These are phyloP conservation scores for Suillus plorans DNA, from an alignment of 768 basidiomycete genomes.

Conservation along the genomic window DNA sequence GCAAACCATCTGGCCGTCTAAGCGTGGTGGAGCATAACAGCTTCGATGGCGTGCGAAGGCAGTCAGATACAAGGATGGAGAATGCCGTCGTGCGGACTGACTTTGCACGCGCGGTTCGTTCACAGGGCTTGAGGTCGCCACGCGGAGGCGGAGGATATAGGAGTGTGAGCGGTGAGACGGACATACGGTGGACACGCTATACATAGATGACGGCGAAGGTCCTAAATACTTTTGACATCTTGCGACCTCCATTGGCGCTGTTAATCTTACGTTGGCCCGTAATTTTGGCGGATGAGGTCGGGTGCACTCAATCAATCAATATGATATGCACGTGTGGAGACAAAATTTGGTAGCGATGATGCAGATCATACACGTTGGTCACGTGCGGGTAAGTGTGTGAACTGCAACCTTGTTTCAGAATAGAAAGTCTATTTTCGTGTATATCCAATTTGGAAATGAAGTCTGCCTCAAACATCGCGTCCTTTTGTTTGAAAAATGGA, in stretches of 20 bases:
- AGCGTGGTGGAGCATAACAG: background rate
- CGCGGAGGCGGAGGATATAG: background rate
- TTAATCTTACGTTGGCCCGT: too few species aligned
- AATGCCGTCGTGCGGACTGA: background rate
- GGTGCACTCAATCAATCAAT: too few species aligned
- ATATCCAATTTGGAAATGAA: background rate
- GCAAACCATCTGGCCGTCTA: too few species aligned
- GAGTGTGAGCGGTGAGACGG: background rate
- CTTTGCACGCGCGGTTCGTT: background rate
- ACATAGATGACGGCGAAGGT: background rate
- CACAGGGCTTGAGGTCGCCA: background rate
- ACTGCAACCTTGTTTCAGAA: background rate
- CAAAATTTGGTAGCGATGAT: too few species aligned
- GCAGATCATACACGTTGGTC: too few species aligned
- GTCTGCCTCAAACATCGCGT: background rate
- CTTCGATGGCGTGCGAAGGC: background rate
- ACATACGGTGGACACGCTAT: background rate
- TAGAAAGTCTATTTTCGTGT: background rate
- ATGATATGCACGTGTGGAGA: too few species aligned
- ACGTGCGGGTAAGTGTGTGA: too few species aligned
- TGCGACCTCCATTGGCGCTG: too few species aligned
- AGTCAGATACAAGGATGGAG: background rate
- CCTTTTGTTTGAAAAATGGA: background rate
- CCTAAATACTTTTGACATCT: too few species aligned
- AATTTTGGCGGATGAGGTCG: too few species aligned